A percentile compares a stretch with the other conserved stretches of the same genome.
phyloP scores from a whole-genome alignment of 2,329 filamentous ascomycete species.

The Penicillium sp. region DNA sequence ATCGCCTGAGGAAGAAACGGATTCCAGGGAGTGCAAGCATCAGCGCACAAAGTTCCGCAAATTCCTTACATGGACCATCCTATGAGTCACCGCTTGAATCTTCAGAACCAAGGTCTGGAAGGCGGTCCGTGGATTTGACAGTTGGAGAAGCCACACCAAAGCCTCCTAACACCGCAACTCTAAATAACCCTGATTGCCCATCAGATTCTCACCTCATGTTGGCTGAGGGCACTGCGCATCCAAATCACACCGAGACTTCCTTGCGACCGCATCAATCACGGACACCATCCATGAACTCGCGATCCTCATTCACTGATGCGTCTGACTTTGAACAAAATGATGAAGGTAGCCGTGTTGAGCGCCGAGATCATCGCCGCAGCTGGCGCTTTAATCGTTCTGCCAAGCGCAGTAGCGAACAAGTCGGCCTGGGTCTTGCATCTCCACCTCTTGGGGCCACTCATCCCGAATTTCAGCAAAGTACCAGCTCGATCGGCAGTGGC shows the following conservation, averaged over 20 bases:
- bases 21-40: slow-evolving; percentile 74
- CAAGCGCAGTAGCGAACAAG: slow-evolving; percentile 58
- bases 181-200: slow-evolving; percentile 26
- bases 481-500: slow-evolving; percentile 67
- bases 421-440: slow-evolving; percentile 44
- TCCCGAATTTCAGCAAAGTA: slow-evolving; percentile 64
- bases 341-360: slow-evolving; percentile 56
- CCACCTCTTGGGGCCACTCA: slow-evolving; percentile 62
- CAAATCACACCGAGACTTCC: slow-evolving; percentile 48
- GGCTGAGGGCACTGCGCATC: slow-evolving; percentile 45
- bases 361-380: slow-evolving; percentile 69
- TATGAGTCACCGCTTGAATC: slow-evolving; percentile 44
- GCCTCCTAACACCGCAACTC: slow-evolving; percentile 33
- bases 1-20: slow-evolving; percentile 89
- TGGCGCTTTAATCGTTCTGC: slow-evolving; percentile 66
- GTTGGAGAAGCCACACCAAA: slow-evolving; percentile 36
- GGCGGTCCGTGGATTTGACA: slow-evolving; percentile 10
- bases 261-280: slow-evolving; percentile 72
- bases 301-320: slow-evolving; percentile 70
- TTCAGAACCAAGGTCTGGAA: slow-evolving; percentile 30
- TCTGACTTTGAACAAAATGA: slow-evolving; percentile 77
- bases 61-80: slow-evolving; percentile 62
- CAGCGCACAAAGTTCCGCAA: slow-evolving; percentile 86
- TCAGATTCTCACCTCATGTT: slow-evolving; percentile 23
- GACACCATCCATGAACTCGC: slow-evolving; percentile 73